Evolutionary conservation across 768 basidiomycete genomes (phyloP).

Genomic region (Amanita phalloides): DNA sequence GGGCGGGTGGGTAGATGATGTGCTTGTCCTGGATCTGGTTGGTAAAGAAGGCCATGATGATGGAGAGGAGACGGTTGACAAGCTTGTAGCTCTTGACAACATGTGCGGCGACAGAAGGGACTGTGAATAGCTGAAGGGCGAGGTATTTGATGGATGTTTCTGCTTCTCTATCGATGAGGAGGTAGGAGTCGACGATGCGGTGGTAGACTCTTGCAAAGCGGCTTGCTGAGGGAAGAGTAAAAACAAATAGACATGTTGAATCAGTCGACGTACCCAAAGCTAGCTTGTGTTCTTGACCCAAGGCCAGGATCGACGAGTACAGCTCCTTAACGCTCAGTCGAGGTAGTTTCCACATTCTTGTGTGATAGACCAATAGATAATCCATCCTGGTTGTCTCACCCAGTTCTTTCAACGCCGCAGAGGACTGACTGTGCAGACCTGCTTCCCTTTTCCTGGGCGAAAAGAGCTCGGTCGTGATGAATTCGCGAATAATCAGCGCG

Average conservation of each 20-base stretch:
- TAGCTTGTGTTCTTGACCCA: slow-evolving; percentile 66
- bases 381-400: slow-evolving; percentile 56
- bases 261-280: slow-evolving; percentile 52
- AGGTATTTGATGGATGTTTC: slow-evolving; percentile 95
- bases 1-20: slow-evolving; percentile 35
- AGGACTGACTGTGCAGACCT: slow-evolving; percentile 25
- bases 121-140: slow-evolving; percentile 86
- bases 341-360: slow-evolving; percentile 78
- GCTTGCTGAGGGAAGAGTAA: slow-evolving; percentile 37
- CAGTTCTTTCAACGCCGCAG: slow-evolving; percentile 29
- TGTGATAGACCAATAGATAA: slow-evolving; percentile 72
- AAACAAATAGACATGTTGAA: background rate
- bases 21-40: slow-evolving; percentile 74
- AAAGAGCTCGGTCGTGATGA: slow-evolving; percentile 62
- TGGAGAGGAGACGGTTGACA: slow-evolving; percentile 64
- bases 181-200: slow-evolving; percentile 80
- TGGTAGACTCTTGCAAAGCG: slow-evolving; percentile 83
- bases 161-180: slow-evolving; percentile 86
- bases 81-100: slow-evolving; percentile 68
- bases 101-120: slow-evolving; percentile 74
- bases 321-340: slow-evolving; percentile 74
- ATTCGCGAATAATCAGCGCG: slow-evolving; percentile 55
- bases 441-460: slow-evolving; percentile 46
- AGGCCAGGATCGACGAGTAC: slow-evolving; percentile 62
- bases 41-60: slow-evolving; percentile 89